These are phyloP conservation scores for Fragaria nilgerrensis DNA, from an alignment of 306 rosid species.

Conservation along the genomic window DNA sequence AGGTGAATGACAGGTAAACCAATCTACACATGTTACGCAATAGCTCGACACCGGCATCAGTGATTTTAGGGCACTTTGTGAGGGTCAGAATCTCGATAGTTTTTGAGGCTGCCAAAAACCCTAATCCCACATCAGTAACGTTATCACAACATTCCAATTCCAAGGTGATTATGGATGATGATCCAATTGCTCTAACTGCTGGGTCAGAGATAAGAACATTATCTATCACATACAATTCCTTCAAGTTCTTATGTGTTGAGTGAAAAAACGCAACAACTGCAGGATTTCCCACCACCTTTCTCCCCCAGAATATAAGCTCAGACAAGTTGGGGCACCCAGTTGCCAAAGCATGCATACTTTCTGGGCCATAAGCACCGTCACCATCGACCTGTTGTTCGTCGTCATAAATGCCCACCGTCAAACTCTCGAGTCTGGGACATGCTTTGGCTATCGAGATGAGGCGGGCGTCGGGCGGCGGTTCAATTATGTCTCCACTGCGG, in stretches of 20 bases:
- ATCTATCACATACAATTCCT: not conserved
- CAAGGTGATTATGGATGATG: not conserved
- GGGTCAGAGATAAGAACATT: not conserved
- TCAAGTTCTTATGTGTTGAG: not conserved
- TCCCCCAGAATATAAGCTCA: not conserved
- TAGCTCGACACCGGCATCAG: not conserved
- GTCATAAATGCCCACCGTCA: too few relatives aligned
- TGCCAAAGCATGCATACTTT: not conserved
- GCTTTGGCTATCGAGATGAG: not conserved
- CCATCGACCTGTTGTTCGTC: too few relatives aligned
- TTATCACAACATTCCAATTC: not conserved
- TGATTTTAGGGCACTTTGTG: not conserved
- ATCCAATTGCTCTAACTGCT: not conserved
- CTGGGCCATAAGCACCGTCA: too few relatives aligned
- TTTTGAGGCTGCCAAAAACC: not conserved
- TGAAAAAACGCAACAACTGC: not conserved
- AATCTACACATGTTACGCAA: too few relatives aligned
- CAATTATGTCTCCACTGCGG: too few relatives aligned
- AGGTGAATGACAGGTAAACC: too few relatives aligned
- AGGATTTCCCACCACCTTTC: not conserved
- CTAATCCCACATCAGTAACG: not conserved
- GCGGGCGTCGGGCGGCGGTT: not conserved
- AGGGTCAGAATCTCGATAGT: not conserved
- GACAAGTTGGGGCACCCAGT: not conserved
- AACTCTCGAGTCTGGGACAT: not conserved